These are phyloP conservation scores for Xerocomus potaroensis DNA, from an alignment of 768 basidiomycete species.

Conservation along the genomic window DNA sequence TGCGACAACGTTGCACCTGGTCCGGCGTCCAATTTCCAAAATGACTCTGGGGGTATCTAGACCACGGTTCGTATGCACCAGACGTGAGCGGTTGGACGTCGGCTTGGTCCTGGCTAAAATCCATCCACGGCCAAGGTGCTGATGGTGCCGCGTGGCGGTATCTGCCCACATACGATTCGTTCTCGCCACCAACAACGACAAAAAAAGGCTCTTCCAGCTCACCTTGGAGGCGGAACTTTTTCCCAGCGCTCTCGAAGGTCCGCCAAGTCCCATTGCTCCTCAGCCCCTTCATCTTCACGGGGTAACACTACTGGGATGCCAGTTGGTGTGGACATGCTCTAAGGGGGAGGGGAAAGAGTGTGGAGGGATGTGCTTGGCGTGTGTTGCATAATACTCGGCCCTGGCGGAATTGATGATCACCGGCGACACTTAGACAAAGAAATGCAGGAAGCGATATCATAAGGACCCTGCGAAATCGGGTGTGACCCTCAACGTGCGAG, in stretches of 20 bases:
- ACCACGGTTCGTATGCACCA: slow-evolving; percentile 21
- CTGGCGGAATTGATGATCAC: too few relatives aligned
- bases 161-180: slow-evolving; percentile 23
- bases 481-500: slow-evolving; percentile 9
- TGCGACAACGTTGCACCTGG: slow-evolving; percentile 37
- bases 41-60: slow-evolving; percentile 44
- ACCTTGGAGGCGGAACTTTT: slow-evolving; percentile 27
- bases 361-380: slow-evolving; percentile 1
- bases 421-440: not conserved
- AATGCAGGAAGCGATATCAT: not conserved
- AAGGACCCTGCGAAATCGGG: not conserved
- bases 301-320: slow-evolving; percentile 10
- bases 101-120: slow-evolving; percentile 26
- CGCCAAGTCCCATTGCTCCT: slow-evolving; percentile 10
- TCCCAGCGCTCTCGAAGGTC: slow-evolving; percentile 3
- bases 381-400: slow-evolving; percentile 6
- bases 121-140: slow-evolving; percentile 42
- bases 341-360: not conserved
- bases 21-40: slow-evolving; percentile 54
- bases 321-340: slow-evolving; percentile 13
- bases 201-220: not conserved
- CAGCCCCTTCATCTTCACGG: not conserved
- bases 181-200: too few relatives aligned
- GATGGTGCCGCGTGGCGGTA: slow-evolving; percentile 38
- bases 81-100: slow-evolving; percentile 9